Evolutionary conservation across 139 green algal genomes (phyloP).

Genomic region (Bryopsis sp.): DNA sequence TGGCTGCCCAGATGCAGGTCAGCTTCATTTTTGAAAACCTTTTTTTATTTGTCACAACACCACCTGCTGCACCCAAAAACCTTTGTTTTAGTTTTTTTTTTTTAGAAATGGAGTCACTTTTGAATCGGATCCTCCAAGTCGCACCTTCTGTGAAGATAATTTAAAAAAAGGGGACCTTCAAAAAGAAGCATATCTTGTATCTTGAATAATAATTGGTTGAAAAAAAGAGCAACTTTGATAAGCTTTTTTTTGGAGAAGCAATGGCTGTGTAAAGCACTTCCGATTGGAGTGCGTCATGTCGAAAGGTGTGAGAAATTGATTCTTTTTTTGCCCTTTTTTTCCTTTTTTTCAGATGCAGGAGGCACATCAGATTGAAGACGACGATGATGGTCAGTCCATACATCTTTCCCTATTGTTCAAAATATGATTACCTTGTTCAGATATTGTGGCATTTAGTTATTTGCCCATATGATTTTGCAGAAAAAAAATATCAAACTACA

Average conservation of each 20-base stretch:
- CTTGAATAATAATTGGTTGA: not conserved
- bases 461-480: not conserved
- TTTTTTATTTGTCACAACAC: not conserved
- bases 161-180: not conserved
- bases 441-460: not conserved
- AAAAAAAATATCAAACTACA: not conserved
- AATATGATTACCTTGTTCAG: not conserved
- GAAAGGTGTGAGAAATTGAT: too few relatives aligned
- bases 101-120: not conserved
- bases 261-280: not conserved
- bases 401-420: not conserved
- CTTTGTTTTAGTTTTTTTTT: not conserved
- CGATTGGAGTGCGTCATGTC: too few relatives aligned
- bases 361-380: not conserved
- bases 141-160: not conserved
- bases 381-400: not conserved
- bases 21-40: not conserved
- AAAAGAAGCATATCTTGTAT: not conserved
- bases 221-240: not conserved
- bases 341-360: not conserved
- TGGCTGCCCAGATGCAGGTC: slow-evolving; percentile 44
- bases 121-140: not conserved
- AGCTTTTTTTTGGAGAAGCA: not conserved
- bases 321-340: too few relatives aligned
- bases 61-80: not conserved